Conservation (phyloP, 139 green algal genomes). For the Tetradesmus obliquus region DNA sequence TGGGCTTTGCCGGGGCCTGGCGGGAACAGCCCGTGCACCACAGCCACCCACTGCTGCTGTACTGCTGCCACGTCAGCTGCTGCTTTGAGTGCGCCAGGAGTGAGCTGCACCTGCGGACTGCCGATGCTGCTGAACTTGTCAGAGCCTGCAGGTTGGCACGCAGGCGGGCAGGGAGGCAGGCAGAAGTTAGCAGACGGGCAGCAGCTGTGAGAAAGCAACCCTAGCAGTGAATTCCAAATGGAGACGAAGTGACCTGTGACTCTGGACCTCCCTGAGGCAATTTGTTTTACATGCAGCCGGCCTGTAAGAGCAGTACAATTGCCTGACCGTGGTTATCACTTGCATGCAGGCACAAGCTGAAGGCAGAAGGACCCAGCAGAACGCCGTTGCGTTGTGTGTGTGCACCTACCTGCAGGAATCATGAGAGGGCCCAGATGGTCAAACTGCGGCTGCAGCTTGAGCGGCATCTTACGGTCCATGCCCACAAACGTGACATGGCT, state of each 20-base stretch:
- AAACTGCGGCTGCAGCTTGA: slow-evolving; percentile 52
- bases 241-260: too few relatives aligned
- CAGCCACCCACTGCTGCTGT: slow-evolving; percentile 28
- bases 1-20: background rate
- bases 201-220: too few relatives aligned
- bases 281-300: too few relatives aligned
- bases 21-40: background rate
- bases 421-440: slow-evolving; percentile 64
- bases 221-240: too few relatives aligned
- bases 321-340: too few relatives aligned
- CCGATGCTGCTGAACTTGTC: slow-evolving; percentile 70
- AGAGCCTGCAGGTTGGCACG: slow-evolving; percentile 38
- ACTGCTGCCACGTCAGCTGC: slow-evolving; percentile 10
- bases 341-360: too few relatives aligned
- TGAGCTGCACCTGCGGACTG: slow-evolving; percentile 34
- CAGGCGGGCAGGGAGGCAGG: background rate
- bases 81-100: background rate
- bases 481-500: slow-evolving; percentile 82
- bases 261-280: too few relatives aligned
- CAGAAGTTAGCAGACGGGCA: too few relatives aligned
- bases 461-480: slow-evolving; percentile 71
- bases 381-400: too few relatives aligned
- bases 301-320: too few relatives aligned
- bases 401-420: slow-evolving; percentile 40
- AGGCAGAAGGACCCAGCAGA: too few relatives aligned